Percentiles rank a stretch among this genome's conserved stretches.
Conservation (phyloP, 2,329 filamentous ascomycete genomes). For the Arthroderma sp. region DNA sequence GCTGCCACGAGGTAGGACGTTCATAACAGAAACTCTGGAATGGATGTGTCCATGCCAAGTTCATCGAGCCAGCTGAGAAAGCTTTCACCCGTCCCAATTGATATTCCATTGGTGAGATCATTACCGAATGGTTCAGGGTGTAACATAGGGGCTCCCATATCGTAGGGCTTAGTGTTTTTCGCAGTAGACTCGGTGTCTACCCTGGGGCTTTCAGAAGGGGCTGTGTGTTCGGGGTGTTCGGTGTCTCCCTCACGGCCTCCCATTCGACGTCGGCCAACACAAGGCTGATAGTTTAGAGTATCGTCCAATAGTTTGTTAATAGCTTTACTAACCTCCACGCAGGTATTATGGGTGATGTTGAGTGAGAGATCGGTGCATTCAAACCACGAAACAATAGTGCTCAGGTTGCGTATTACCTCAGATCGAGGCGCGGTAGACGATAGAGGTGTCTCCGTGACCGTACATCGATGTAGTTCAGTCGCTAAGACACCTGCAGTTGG, state of each 20-base stretch:
- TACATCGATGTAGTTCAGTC: constrained; percentile 17
- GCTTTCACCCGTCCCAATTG: constrained; percentile 10
- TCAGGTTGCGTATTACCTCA: constrained; percentile 19
- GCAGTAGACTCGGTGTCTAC: neutral
- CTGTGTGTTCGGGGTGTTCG: neutral
- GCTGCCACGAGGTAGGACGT: neutral
- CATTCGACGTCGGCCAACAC: constrained; percentile 18
- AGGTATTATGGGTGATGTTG: constrained; percentile 8
- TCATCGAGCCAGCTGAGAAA: constrained; percentile 14
- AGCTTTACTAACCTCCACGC: constrained; percentile 16
- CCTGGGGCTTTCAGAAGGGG: neutral
- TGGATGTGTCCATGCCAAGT: constrained; percentile 10
- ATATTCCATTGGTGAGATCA: constrained; percentile 1
- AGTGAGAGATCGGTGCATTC: constrained; percentile 10
- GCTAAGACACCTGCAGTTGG: constrained; percentile 17
- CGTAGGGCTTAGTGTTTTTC: neutral
- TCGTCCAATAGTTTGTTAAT: constrained; percentile 17
- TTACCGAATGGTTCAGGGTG: neutral
- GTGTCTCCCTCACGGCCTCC: neutral
- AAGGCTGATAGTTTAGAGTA: constrained; percentile 19
- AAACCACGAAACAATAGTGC: constrained; percentile 17
- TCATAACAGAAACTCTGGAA: constrained; percentile 12
- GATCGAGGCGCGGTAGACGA: constrained; percentile 16
- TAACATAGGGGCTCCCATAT: neutral
- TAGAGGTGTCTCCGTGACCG: constrained; percentile 14